Evolutionary conservation across 768 basidiomycete species (phyloP).

Genomic region (Termitomyces sp.): DNA sequence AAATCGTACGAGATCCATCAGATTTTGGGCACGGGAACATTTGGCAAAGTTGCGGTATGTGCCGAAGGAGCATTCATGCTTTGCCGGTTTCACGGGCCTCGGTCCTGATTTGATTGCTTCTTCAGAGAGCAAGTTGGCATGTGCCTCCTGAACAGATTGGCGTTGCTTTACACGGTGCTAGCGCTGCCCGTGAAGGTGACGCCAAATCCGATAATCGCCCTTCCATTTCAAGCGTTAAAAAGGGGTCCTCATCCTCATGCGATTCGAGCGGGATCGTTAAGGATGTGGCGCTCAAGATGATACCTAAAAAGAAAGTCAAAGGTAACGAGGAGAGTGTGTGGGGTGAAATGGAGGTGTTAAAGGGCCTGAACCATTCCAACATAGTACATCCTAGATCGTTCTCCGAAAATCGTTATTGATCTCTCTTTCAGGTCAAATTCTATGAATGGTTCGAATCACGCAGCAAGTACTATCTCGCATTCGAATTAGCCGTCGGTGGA

Average conservation of each 20-base stretch:
- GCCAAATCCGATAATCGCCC: slow-evolving; percentile 14
- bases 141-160: slow-evolving; percentile 57
- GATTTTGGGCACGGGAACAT: slow-evolving; percentile 76
- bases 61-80: neutral
- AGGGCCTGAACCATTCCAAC: slow-evolving; percentile 86
- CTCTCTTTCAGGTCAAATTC: slow-evolving; percentile 70
- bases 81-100: neutral
- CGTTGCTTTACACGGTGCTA: slow-evolving; percentile 55
- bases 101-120: neutral
- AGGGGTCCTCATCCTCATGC: slow-evolving; percentile 1
- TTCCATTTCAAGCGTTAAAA: slow-evolving; percentile 14
- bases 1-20: slow-evolving; percentile 71
- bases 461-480: slow-evolving; percentile 91
- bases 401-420: neutral
- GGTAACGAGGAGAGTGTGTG: slow-evolving; percentile 86
- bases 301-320: slow-evolving; percentile 93
- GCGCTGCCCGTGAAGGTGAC: slow-evolving; percentile 24
- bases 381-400: slow-evolving; percentile 49
- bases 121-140: slow-evolving; percentile 70
- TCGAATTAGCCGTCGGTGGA: slow-evolving; percentile 91
- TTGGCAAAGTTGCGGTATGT: slow-evolving; percentile 81
- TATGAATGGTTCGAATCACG: slow-evolving; percentile 96
- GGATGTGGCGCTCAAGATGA: slow-evolving; percentile 85
- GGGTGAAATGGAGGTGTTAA: slow-evolving; percentile 91
- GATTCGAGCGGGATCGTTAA: slow-evolving; percentile 38